Base-by-base conservation (phyloP, 2,329 filamentous ascomycete genomes). In the Pyrenophora tritici-repentis region DNA sequence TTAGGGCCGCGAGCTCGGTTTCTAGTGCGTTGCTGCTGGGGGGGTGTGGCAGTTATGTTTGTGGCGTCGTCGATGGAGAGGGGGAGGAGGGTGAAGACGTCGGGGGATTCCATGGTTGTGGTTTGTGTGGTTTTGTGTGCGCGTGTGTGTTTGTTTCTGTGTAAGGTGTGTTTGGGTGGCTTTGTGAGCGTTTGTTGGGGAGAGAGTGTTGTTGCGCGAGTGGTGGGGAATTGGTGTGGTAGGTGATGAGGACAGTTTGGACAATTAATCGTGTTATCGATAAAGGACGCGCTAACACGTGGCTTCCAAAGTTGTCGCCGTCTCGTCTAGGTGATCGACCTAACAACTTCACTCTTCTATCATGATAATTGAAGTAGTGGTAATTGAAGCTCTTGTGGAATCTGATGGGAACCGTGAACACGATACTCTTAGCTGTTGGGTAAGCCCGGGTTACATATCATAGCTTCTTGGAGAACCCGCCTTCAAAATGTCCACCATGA, bases 41-140 rank as follows among this genome's bases (percentile, higher is more conserved):
- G 57, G 67, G 18, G 18, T 5, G 18, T 62, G 42, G 71, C 65
- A 44, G 81, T 79, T 70, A 97, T 81, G 64, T 86, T 80, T 79
- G 96, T 88, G 61, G 85, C 75, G n/a, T 90, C 84, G 78, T 97
- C 89, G 74, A 97, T 83, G 56, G 84, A 79, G 45, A 99, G 80
- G 32, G 91, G 89, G 70, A 96, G 86, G 65, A 91, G 85, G 63
- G 86, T 89, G 82, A 93, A 97, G 63, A 86, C 86, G 55, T 89
- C 86, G 13, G 58, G 56, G 6, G 68, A 62, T 55, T 74, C 72
- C 72, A 75, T 74, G 45, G 10, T 59, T 48, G 24, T 22, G 5
- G 9, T 17, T 14, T 47, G 16, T 9, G 5, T 18, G 18, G 18
- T 18, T 18, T 3, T 18, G 18, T 18, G 5, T 18, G 18, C 18